Conservation (phyloP, 208 protist genomes). For the Histomonas meleagridis region DNA sequence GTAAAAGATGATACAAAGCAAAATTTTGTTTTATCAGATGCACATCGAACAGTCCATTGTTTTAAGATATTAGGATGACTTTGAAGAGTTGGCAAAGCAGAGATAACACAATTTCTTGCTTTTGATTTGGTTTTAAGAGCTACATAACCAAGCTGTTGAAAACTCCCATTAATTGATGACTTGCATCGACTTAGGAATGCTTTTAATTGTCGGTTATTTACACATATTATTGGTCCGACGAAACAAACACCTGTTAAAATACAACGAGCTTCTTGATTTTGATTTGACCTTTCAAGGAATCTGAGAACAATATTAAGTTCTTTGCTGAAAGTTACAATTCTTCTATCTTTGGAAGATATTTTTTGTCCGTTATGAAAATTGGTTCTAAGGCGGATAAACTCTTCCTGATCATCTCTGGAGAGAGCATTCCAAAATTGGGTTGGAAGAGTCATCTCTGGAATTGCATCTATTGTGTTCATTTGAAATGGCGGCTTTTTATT, state of each 20-base stretch:
- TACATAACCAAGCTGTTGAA: background rate
- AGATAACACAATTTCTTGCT: background rate
- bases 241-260: background rate
- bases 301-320: background rate
- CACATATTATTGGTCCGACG: background rate
- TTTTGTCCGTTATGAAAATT: background rate
- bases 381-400: background rate
- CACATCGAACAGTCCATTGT: background rate
- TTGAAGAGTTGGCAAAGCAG: background rate
- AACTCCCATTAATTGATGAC: background rate
- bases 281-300: background rate
- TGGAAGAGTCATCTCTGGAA: background rate
- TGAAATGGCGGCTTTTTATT: no score
- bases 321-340: background rate
- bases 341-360: background rate
- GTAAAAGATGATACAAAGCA: background rate
- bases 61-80: background rate
- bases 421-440: background rate
- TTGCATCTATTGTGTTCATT: no score
- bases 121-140: background rate
- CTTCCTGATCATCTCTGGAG: background rate
- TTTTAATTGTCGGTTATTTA: background rate
- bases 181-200: background rate
- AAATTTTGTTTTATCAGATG: background rate
- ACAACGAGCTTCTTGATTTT: background rate